Conservation (phyloP, 2,329 filamentous ascomycete genomes). For the Alternaria alternata region DNA sequence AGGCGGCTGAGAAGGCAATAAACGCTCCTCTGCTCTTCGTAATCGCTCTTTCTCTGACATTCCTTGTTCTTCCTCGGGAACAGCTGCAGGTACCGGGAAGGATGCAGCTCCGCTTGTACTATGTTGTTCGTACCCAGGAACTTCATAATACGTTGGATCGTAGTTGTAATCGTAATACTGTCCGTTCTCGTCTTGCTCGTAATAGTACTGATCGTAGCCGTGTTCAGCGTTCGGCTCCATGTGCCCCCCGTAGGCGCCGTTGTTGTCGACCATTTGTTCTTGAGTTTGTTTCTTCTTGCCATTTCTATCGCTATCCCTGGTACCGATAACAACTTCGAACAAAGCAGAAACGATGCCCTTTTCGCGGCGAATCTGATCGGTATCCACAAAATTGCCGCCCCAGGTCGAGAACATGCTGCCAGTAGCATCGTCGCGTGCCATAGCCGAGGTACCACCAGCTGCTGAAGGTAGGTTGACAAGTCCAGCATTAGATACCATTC, state of each 20-base stretch:
- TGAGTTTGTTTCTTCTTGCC: constrained; percentile 54
- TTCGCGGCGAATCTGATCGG: constrained; percentile 82
- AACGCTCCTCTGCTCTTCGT: constrained; percentile 76
- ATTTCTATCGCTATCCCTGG: constrained; percentile 73
- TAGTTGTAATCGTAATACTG: constrained; percentile 46
- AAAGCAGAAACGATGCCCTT: constrained; percentile 89
- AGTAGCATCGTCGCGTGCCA: constrained; percentile 48
- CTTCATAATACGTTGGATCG: constrained; percentile 42
- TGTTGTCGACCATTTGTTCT: constrained; percentile 17
- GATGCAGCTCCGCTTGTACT: constrained; percentile 56
- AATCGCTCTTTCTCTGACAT: constrained; percentile 84
- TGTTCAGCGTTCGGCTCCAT: constrained; percentile 23
- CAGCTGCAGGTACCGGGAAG: constrained; percentile 60
- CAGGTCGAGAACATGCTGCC: constrained; percentile 61
- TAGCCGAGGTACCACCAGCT: constrained; percentile 52
- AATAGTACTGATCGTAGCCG: constrained; percentile 38
- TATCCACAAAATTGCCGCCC: constrained; percentile 81
- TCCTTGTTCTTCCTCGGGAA: constrained; percentile 64
- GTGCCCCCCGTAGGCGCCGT: constrained; percentile 35
- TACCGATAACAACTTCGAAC: constrained; percentile 89
- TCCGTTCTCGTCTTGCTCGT: constrained; percentile 43
- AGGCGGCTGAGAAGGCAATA: constrained; percentile 83
- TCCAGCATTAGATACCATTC: constrained; percentile 65
- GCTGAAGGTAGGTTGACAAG: constrained; percentile 58
- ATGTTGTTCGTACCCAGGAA: constrained; percentile 38